Conservation (phyloP, 2,329 filamentous ascomycete species). For the Pseudogymnoascus destructans region DNA sequence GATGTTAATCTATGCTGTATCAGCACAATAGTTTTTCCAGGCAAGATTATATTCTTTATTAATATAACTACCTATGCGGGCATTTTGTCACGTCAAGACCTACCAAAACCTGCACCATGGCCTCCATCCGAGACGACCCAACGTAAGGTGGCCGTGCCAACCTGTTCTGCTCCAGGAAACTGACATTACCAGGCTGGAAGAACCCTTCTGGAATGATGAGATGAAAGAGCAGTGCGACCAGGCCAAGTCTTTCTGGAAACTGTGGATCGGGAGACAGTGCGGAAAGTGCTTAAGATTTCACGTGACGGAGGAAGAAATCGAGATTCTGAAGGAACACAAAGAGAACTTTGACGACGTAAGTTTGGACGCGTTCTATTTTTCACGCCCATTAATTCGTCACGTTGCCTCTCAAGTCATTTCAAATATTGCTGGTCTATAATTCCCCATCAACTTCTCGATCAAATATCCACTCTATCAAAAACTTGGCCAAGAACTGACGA, state of each 20-base stretch:
- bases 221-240: slow-evolving; percentile 1
- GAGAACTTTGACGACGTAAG: background rate
- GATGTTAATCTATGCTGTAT: background rate
- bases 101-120: background rate
- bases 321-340: background rate
- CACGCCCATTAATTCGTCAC: background rate
- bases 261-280: background rate
- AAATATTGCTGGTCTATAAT: background rate
- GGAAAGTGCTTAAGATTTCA: background rate
- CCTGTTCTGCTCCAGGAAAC: background rate
- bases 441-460: background rate
- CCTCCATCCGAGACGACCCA: background rate
- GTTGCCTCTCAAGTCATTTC: background rate
- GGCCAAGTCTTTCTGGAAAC: slow-evolving; percentile 6
- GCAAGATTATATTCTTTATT: background rate
- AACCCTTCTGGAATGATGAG: background rate
- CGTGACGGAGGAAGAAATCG: background rate
- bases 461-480: background rate
- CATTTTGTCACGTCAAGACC: background rate
- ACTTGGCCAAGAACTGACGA: background rate
- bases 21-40: background rate
- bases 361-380: background rate
- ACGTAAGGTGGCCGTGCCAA: background rate
- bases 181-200: background rate
- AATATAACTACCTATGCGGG: background rate